Evolutionary conservation across 805 yeast species (phyloP).

Genomic region (Candida maltosa): DNA sequence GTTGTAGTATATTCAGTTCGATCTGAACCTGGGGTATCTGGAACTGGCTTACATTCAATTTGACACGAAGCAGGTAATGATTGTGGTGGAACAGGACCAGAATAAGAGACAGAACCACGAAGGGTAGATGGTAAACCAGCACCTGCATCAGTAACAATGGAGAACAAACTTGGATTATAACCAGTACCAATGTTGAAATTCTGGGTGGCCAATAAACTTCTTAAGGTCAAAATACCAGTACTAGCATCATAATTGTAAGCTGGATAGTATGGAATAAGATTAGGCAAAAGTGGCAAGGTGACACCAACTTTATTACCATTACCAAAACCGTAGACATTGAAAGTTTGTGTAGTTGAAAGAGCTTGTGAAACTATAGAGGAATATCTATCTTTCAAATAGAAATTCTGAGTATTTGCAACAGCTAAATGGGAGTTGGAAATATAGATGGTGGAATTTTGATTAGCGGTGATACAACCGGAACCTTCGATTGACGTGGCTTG

Average conservation of each 20-base stretch:
- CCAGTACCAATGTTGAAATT: slow-evolving; percentile 21
- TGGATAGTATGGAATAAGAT: neutral
- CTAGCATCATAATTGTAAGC: slow-evolving; percentile 9
- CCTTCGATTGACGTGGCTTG: slow-evolving; percentile 20
- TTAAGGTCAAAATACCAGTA: slow-evolving; percentile 20
- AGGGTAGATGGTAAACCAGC: slow-evolving; percentile 17
- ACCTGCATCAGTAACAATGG: slow-evolving; percentile 15
- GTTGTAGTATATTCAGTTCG: slow-evolving; percentile 15
- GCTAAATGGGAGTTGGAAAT: slow-evolving; percentile 12
- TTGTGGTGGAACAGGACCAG: slow-evolving; percentile 16
- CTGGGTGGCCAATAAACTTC: slow-evolving; percentile 6
- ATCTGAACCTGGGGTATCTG: slow-evolving; percentile 13
- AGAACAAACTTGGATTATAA: slow-evolving; percentile 13
- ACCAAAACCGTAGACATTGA: slow-evolving; percentile 23
- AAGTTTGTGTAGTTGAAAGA: slow-evolving; percentile 12
- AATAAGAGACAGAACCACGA: slow-evolving; percentile 14
- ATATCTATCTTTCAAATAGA: slow-evolving; percentile 15
- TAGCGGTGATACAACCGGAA: slow-evolving; percentile 22
- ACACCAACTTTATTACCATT: slow-evolving; percentile 19
- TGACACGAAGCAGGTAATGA: slow-evolving; percentile 19
- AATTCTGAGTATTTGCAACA: slow-evolving; percentile 12
- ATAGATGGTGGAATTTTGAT: slow-evolving; percentile 12
- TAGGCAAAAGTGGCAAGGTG: slow-evolving; percentile 6
- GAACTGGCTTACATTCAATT: slow-evolving; percentile 14
- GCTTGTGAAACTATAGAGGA: slow-evolving; percentile 17